phyloP scores from a whole-genome alignment of 2,329 filamentous ascomycete species.

The Lasiodiplodia sp. region DNA sequence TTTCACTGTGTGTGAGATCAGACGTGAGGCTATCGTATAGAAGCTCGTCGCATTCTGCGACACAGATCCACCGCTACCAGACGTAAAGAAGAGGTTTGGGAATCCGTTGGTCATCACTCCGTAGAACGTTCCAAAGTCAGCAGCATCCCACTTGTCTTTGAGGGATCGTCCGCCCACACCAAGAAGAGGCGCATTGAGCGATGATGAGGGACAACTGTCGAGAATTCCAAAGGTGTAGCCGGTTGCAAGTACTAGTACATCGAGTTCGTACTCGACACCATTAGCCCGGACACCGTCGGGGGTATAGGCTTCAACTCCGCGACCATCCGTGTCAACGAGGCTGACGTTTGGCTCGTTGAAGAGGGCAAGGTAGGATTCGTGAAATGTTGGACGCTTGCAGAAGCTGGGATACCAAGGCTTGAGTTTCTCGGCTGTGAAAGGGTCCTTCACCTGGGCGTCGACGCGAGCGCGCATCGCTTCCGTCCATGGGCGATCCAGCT shows the following conservation, averaged over 20 bases:
- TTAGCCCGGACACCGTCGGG: conserved; percentile 48
- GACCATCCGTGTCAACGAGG: conserved; percentile 66
- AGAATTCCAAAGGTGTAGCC: neutral
- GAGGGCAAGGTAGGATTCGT: conserved; percentile 64
- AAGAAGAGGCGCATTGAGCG: neutral
- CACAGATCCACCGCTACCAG: neutral
- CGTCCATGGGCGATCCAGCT: conserved; percentile 51
- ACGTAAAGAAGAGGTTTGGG: neutral
- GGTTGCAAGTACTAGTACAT: conserved; percentile 53
- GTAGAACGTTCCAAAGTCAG: neutral
- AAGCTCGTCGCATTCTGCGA: neutral
- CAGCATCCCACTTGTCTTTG: neutral
- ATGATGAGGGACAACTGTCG: neutral
- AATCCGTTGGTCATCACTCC: neutral
- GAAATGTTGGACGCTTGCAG: conserved; percentile 71
- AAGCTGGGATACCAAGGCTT: conserved; percentile 67
- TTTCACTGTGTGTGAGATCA: neutral
- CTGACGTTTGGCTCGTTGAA: conserved; percentile 68
- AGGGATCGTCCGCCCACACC: neutral
- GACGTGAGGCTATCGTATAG: neutral
- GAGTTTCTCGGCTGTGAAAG: conserved; percentile 58
- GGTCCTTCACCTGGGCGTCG: conserved; percentile 60
- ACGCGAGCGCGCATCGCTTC: conserved; percentile 57
- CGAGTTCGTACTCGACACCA: conserved; percentile 55
- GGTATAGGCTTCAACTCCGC: conserved; percentile 59